These are phyloP conservation scores for Solanum clarkiae DNA, from an alignment of 257 asterid species.

Conservation along the genomic window DNA sequence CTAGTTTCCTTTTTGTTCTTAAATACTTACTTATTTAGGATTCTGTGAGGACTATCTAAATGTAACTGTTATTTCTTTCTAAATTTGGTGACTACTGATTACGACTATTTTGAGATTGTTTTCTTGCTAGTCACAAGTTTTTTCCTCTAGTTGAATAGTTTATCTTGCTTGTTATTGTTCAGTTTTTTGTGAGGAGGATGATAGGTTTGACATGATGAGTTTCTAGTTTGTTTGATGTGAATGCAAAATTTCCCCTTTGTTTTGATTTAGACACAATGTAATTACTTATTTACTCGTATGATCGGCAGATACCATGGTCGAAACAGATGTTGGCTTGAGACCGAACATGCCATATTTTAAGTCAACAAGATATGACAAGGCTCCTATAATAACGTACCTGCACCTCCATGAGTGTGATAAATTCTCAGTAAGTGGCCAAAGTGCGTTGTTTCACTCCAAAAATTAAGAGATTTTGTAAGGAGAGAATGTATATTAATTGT, in stretches of 20 bases:
- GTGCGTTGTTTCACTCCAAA: background rate
- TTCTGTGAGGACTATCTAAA: background rate
- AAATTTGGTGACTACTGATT: background rate
- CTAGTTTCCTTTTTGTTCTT: background rate
- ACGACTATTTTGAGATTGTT: background rate
- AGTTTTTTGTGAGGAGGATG: background rate
- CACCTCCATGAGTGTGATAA: constrained; percentile 56
- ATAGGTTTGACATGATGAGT: background rate
- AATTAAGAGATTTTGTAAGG: background rate
- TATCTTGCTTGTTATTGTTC: background rate
- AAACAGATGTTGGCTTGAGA: background rate
- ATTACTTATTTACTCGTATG: background rate
- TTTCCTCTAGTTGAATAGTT: background rate
- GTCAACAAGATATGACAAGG: constrained; percentile 9
- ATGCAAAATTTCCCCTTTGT: background rate
- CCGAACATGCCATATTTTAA: constrained; percentile 42
- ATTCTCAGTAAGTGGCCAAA: constrained; percentile 49
- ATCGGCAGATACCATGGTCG: background rate
- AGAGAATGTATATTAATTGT: background rate
- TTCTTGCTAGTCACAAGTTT: background rate
- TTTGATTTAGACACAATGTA: background rate
- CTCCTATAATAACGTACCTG: constrained; percentile 52
- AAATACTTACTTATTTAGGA: background rate
- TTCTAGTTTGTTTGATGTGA: background rate
- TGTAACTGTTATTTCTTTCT: background rate